Base-by-base conservation (phyloP, 805 yeast genomes). In the Saturnispora mendoncae region DNA sequence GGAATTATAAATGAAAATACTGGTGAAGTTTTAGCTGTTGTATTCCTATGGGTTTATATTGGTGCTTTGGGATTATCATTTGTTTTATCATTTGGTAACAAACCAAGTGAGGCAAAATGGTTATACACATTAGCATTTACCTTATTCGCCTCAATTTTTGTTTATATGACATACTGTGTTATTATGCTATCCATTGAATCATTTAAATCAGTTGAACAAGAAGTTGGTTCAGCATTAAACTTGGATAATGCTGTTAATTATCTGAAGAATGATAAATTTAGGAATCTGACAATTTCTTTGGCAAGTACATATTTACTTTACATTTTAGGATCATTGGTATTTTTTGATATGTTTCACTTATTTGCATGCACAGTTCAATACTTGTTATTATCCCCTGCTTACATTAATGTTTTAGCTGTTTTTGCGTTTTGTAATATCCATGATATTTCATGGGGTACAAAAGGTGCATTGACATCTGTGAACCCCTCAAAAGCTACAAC, bases 381-480 rank as follows among this genome's bases (percentile, higher is more conserved):
- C 57, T 60, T 88, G 42, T 62, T 88, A 48, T 62, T 88, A 39
- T 78, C 87, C 47, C 97, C 97, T 2, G 77, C 94, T 0, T 90
- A 87, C 59, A 78, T 87, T 61, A 88, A 88, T 55, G 90, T 87
- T 45, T 68, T 90, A 55, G 84, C 85, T 56, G 88, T 88, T 43
- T 88, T 87, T 62, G 94, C 97, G 6, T 87, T 88, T 59, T 87
- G 96, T 67, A 90, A 88, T 61, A 80, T 88, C 45, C 94, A 88
- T 60, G 97, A 88, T 66, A 78, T 88, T 38, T 84, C 95, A 4
- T 88, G 97, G 97, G 97, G 97, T 61, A 90, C 95, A 3, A 85
- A 90, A 58, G 95, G 95, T 40, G 83, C 82, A 28, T 69, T 75
- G 4, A 73, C 76, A 57, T 44, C 38, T 2, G 82, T 69, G 54